Evolutionary conservation across 1,139 yeast genomes (phyloP), one percentile per base, ranked within the genome.

Genomic region (Kodamaea sp.): DNA sequence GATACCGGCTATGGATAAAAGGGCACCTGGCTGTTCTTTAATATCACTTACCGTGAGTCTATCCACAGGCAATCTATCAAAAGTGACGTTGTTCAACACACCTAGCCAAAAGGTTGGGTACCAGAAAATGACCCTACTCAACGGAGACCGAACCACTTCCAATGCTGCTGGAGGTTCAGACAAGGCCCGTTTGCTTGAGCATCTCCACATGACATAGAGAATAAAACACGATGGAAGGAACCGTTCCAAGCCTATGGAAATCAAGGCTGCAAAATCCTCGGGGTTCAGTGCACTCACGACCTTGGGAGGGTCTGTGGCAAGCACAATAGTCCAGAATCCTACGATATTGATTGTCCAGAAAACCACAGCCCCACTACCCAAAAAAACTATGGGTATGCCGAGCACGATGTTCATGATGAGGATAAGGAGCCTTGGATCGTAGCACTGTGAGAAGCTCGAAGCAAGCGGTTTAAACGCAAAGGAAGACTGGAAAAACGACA

Each of bases 41-140:
- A 92, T 64, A 53, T 90, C 97, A 7, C 66, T 61, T 2, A 78
- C 50, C 0, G 94, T 84, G 29, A 92, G 66, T 38, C 98, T 66
- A 53, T 92, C 97, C 9, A 90, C 81, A 0, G 97, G 96, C 13
- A 92, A 62, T 42, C 90, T 65, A 50, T 88, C 97, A 60, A 90
- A 89, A 0, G 96, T 88, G 50, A 87, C 74, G 57, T 89, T 89
- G 54, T 90, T 90, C 50, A 89, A 68, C 26, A 86, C 73, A 1
- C 97, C 96, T 2, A 86, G 50, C 95, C 96, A 88, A 51, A 85
- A 84, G 5, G 83, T 68, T 0, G 90, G 84, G 43, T 84, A 83
- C 92, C 95, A 90, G 26, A 82, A 53, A 0, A 83, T 26, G 0
- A 78, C 49, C 35, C 86, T 73, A 32, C 78, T 70, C 14, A 88